These are phyloP conservation scores for Fraxinus sp. DNA, from an alignment of 305 asterid species.

Conservation along the genomic window DNA sequence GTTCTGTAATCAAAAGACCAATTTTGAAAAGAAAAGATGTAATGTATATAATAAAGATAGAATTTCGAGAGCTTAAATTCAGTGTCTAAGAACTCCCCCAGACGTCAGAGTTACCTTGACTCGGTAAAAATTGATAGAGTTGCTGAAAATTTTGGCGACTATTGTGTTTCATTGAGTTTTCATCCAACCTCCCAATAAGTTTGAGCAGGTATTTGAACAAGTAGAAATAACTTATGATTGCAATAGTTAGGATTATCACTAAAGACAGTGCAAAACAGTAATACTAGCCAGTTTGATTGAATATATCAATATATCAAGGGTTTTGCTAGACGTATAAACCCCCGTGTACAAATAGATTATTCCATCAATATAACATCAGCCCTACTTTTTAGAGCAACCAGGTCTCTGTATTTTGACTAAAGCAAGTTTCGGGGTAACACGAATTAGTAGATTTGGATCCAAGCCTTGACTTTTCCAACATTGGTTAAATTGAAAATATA, in stretches of 20 bases:
- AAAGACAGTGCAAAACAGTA: not conserved
- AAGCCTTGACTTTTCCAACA: conserved; percentile 16
- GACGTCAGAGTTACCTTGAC: not conserved
- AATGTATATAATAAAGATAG: not conserved
- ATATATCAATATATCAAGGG: not conserved
- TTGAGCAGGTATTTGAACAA: not conserved
- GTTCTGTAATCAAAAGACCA: not conserved
- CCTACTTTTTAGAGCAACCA: not conserved
- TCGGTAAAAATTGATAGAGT: not conserved
- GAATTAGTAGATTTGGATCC: conserved; percentile 36
- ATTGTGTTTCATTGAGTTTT: not conserved
- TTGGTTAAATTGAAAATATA: not conserved
- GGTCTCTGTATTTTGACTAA: conserved; percentile 44
- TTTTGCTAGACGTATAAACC: no score
- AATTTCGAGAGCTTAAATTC: not conserved
- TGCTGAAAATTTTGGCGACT: not conserved
- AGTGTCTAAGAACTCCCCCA: not conserved
- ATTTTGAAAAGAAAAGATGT: not conserved
- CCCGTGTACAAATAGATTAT: no score
- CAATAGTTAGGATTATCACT: not conserved
- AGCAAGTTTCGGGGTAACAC: not conserved
- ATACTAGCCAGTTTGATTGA: not conserved
- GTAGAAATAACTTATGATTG: not conserved
- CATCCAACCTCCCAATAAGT: not conserved
- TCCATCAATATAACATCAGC: not conserved